Conservation (phyloP, 2,329 filamentous ascomycete genomes). For the Beauveria sp. region DNA sequence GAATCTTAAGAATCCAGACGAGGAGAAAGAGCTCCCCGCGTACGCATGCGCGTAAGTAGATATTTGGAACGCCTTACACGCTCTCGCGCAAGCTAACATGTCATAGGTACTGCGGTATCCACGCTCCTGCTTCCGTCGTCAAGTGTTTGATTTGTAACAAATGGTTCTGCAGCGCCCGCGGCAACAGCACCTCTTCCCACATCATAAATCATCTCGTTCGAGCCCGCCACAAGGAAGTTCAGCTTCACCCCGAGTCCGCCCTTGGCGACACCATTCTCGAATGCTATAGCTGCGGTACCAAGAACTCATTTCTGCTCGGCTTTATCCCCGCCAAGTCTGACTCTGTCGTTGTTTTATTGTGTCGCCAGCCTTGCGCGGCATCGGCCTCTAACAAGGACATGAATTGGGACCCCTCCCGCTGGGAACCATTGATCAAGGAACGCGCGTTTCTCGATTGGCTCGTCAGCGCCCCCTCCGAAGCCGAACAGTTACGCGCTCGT, state of each 20-base stretch:
- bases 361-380: slow-evolving; percentile 90
- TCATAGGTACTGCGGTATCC: slow-evolving; percentile 86
- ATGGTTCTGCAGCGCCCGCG: slow-evolving; percentile 97
- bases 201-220: slow-evolving; percentile 98
- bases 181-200: slow-evolving; percentile 93
- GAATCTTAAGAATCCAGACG: slow-evolving; percentile 52
- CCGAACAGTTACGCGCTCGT: slow-evolving; percentile 89
- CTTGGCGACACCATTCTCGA: slow-evolving; percentile 94
- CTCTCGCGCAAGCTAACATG: slow-evolving; percentile 18
- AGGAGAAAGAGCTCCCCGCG: slow-evolving; percentile 82
- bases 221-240: slow-evolving; percentile 96
- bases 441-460: slow-evolving; percentile 93
- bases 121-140: slow-evolving; percentile 89
- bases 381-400: slow-evolving; percentile 97
- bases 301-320: slow-evolving; percentile 94
- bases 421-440: slow-evolving; percentile 96
- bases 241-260: slow-evolving; percentile 86
- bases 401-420: slow-evolving; percentile 98
- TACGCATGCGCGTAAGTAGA: slow-evolving; percentile 87
- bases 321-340: slow-evolving; percentile 99
- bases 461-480: slow-evolving; percentile 78
- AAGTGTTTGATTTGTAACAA: slow-evolving; percentile 95
- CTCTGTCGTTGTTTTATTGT: slow-evolving; percentile 92
- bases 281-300: slow-evolving; percentile 99
- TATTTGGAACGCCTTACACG: slow-evolving; percentile 1